Evolutionary conservation across 352 stramenopile genomes (phyloP).

Genomic region (Phytophthora sojae): DNA sequence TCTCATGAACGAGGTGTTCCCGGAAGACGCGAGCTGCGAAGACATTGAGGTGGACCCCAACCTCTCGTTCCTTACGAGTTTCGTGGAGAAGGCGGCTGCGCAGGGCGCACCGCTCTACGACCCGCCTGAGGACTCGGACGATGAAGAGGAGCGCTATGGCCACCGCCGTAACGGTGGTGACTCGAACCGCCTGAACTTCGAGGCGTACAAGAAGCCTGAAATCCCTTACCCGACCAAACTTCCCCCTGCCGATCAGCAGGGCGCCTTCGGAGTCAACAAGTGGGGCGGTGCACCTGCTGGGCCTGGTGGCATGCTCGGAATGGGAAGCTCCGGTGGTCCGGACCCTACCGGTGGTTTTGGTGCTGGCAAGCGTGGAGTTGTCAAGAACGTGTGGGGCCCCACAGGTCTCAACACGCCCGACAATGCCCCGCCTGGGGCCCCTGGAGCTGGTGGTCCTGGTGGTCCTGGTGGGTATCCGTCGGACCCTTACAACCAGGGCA

Average conservation of each 20-base stretch:
- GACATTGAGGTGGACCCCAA: conserved; percentile 97
- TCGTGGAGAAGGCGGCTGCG: conserved; percentile 93
- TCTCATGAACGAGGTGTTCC: conserved; percentile 93
- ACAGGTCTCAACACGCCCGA: conserved; percentile 79
- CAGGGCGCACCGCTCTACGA: conserved; percentile 95
- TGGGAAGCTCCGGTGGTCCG: conserved; percentile 39
- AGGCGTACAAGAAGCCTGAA: conserved; percentile 92
- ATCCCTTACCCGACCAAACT: conserved; percentile 87
- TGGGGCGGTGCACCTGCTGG: conserved; percentile 49
- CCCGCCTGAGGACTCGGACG: conserved; percentile 95
- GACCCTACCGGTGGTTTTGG: conserved; percentile 53
- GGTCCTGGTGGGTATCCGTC: conserved; percentile 42
- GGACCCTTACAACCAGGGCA: conserved; percentile 50
- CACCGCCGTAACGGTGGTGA: conserved; percentile 56
- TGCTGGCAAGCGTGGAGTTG: conserved; percentile 53
- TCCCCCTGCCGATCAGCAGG: conserved; percentile 61
- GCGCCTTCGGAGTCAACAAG: conserved; percentile 63
- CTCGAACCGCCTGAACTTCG: conserved; percentile 84
- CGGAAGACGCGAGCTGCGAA: conserved; percentile 97
- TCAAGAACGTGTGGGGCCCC: conserved; percentile 90
- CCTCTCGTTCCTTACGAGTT: conserved; percentile 95
- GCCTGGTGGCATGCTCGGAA: conserved; percentile 41
- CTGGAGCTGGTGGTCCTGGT: conserved; percentile 25
- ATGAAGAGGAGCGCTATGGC: conserved; percentile 91
- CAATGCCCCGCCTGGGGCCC: conserved; percentile 27